These are phyloP conservation scores for Cercospora nicotianae DNA, from an alignment of 2,329 filamentous ascomycete genomes.

Conservation along the genomic window DNA sequence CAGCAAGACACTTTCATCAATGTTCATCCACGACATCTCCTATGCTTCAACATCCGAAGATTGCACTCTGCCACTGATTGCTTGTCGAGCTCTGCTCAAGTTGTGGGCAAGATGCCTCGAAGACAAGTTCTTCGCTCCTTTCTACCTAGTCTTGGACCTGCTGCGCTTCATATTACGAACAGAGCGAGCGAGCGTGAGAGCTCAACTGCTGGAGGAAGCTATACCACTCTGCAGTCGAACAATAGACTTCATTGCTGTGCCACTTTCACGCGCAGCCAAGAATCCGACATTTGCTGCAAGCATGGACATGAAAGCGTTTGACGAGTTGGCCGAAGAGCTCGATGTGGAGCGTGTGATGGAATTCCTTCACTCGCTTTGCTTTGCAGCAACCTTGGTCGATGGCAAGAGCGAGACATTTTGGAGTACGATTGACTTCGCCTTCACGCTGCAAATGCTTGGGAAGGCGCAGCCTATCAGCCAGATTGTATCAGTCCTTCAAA, in stretches of 20 bases:
- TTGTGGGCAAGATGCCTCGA: constrained; percentile 68
- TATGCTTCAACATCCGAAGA: constrained; percentile 51
- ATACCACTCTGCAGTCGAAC: constrained; percentile 48
- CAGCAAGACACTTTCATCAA: constrained; percentile 61
- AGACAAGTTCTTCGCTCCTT: constrained; percentile 63
- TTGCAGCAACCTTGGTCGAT: constrained; percentile 53
- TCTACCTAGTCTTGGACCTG: constrained; percentile 65
- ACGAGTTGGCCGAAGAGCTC: constrained; percentile 58
- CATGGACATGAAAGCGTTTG: constrained; percentile 35
- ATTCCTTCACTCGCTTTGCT: constrained; percentile 61
- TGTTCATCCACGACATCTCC: constrained; percentile 68
- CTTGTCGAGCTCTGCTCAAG: constrained; percentile 63
- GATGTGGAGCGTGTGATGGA: constrained; percentile 64
- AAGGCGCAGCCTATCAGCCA: constrained; percentile 65
- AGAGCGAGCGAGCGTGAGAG: constrained; percentile 60
- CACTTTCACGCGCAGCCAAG: constrained; percentile 43
- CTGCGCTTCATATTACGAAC: constrained; percentile 64
- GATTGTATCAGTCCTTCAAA: constrained; percentile 62
- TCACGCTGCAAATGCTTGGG: constrained; percentile 66
- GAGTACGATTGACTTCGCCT: constrained; percentile 65
- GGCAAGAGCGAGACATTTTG: constrained; percentile 59
- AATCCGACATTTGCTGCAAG: constrained; percentile 32
- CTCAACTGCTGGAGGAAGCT: constrained; percentile 59
- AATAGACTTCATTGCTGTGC: constrained; percentile 57
- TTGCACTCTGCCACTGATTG: constrained; percentile 60